phyloP scores from a whole-genome alignment of 495 filamentous ascomycete genomes.

The Darksidea phi region DNA sequence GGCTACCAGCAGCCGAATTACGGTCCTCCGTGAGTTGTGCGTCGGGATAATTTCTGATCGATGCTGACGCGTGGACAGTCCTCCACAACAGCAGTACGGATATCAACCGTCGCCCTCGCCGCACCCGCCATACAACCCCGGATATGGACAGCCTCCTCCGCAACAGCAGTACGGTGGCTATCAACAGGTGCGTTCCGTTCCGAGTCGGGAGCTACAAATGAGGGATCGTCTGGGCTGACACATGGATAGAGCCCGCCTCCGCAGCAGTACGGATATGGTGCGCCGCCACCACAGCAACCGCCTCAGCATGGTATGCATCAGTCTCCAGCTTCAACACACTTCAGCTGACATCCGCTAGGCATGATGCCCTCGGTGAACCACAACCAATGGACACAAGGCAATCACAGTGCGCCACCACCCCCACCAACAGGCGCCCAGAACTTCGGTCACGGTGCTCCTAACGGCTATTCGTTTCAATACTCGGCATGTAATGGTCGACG shows the following conservation, averaged over 20 bases:
- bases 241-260: conserved; percentile 32
- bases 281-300: conserved; percentile 14
- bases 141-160: conserved; percentile 38
- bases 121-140: conserved; percentile 41
- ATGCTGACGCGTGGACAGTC: conserved; percentile 28
- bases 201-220: conserved; percentile 9
- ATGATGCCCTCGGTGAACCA: conserved; percentile 33
- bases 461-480: conserved; percentile 81
- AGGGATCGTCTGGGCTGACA: conserved; percentile 24
- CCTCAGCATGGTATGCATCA: conserved; percentile 14
- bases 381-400: conserved; percentile 34
- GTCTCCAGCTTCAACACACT: neutral
- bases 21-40: conserved; percentile 12
- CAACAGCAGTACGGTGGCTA: conserved; percentile 52
- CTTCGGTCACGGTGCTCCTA: conserved; percentile 78
- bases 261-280: conserved; percentile 34
- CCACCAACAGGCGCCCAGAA: conserved; percentile 60
- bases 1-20: conserved; percentile 12
- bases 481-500: conserved; percentile 86
- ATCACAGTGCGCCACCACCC: conserved; percentile 53
- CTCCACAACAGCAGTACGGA: conserved; percentile 31
- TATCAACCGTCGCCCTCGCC: conserved; percentile 39
- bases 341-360: conserved; percentile 17
- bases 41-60: neutral
- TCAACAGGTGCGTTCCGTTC: conserved; percentile 46